Percentiles rank a stretch among this genome's conserved stretches.
These are phyloP conservation scores for Epichloe gansuensis DNA, from an alignment of 2,329 filamentous ascomycete species.

Conservation along the genomic window DNA sequence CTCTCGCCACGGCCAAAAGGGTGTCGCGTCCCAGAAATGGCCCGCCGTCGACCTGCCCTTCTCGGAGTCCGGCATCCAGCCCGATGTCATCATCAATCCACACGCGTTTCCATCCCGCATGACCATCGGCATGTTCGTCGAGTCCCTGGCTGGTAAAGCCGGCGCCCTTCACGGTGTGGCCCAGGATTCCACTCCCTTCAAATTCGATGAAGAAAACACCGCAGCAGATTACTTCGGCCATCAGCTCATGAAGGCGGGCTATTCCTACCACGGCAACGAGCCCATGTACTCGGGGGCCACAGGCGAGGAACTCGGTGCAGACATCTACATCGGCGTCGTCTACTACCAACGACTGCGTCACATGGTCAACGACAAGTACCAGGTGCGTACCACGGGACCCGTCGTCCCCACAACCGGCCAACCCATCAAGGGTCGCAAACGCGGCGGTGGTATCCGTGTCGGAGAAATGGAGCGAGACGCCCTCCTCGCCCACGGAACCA, in stretches of 20 bases:
- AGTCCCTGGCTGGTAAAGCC: constrained; percentile 90
- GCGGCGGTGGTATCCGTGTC: constrained; percentile 95
- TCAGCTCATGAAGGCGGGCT: constrained; percentile 87
- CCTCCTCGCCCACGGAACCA: constrained; percentile 85
- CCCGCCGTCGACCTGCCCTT: constrained; percentile 90
- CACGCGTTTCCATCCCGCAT: constrained; percentile 99
- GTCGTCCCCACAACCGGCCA: constrained; percentile 85
- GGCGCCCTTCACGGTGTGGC: constrained; percentile 90
- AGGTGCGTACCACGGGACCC: constrained; percentile 90
- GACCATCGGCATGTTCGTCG: constrained; percentile 99
- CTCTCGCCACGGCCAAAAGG: constrained; percentile 95
- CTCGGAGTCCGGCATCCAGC: constrained; percentile 89
- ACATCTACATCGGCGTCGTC: constrained; percentile 93
- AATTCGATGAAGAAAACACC: constrained; percentile 83
- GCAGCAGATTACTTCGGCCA: constrained; percentile 92
- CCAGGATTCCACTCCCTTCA: constrained; percentile 91
- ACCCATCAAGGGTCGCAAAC: constrained; percentile 91
- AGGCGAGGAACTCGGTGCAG: constrained; percentile 80
- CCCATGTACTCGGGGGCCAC: constrained; percentile 98
- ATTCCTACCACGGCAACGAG: constrained; percentile 97
- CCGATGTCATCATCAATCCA: constrained; percentile 97
- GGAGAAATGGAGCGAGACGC: constrained; percentile 99
- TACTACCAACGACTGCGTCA: constrained; percentile 97
- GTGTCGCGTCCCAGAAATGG: constrained; percentile 94
- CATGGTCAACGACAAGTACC: constrained; percentile 99